These are phyloP conservation scores for Aphanomyces invadans DNA, from an alignment of 352 stramenopile genomes.

Conservation along the genomic window DNA sequence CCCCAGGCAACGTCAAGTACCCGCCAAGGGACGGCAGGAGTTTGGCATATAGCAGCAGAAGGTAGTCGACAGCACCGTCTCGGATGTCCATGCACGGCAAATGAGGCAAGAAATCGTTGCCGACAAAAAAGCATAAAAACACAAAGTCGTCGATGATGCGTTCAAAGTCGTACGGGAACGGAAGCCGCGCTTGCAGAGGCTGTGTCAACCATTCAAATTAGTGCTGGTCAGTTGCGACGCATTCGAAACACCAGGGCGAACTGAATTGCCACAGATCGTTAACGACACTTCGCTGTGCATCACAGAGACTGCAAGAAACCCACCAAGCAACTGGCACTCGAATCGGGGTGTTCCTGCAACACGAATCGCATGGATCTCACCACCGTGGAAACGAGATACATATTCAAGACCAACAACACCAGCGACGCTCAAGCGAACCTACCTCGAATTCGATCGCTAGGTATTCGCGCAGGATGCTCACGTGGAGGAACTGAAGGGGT, in stretches of 20 bases:
- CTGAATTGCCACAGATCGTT: too few relatives aligned
- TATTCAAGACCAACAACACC: too few relatives aligned
- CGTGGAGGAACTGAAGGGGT: slow-evolving; percentile 90
- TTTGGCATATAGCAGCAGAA: slow-evolving; percentile 96
- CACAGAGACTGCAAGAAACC: too few relatives aligned
- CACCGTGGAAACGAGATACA: too few relatives aligned
- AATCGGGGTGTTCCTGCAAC: too few relatives aligned
- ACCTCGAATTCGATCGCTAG: slow-evolving; percentile 89
- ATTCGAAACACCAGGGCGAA: not conserved
- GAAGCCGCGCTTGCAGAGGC: slow-evolving; percentile 58
- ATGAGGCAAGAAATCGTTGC: slow-evolving; percentile 99
- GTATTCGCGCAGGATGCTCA: slow-evolving; percentile 92
- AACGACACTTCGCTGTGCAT: too few relatives aligned
- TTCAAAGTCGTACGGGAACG: slow-evolving; percentile 96
- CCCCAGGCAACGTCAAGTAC: slow-evolving; percentile 93
- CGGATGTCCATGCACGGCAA: slow-evolving; percentile 97
- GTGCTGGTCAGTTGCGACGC: too few relatives aligned
- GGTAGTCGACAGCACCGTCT: slow-evolving; percentile 96
- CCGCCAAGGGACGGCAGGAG: slow-evolving; percentile 74
- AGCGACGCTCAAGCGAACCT: too few relatives aligned
- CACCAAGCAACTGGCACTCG: too few relatives aligned
- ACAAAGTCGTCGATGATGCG: slow-evolving; percentile 99
- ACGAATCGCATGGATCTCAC: too few relatives aligned
- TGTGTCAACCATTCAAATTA: slow-evolving; percentile 21
- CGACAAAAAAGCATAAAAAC: slow-evolving; percentile 99